These are phyloP conservation scores for Fonsecaea erecta DNA, from an alignment of 2,329 filamentous ascomycete species.

Conservation along the genomic window DNA sequence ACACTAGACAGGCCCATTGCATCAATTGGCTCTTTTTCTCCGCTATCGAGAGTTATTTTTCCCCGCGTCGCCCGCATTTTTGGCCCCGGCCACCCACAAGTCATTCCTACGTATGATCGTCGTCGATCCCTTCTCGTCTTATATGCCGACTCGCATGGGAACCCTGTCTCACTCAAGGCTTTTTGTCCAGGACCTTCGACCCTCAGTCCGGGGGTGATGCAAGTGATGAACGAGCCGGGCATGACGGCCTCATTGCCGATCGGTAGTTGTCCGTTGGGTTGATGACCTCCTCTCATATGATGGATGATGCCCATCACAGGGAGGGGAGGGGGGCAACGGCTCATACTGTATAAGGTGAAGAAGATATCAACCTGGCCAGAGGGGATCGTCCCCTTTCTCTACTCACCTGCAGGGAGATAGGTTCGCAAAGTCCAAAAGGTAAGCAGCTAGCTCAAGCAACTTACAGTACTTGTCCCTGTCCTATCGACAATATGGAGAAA, in stretches of 20 bases:
- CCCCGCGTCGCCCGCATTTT: not conserved
- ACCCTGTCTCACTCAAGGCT: not conserved
- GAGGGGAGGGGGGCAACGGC: not conserved
- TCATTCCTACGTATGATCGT: not conserved
- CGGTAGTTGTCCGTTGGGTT: constrained; percentile 4
- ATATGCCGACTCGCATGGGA: constrained; percentile 1
- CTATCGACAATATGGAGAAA: constrained; percentile 16
- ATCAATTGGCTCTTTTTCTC: not conserved
- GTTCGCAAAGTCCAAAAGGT: not conserved
- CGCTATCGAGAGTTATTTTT: not conserved
- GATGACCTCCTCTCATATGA: too few relatives aligned
- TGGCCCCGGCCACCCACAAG: not conserved
- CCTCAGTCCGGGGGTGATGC: not conserved
- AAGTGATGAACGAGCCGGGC: constrained; percentile 10
- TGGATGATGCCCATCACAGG: too few relatives aligned
- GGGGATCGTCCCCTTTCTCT: not conserved
- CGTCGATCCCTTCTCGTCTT: not conserved
- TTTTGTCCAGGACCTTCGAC: not conserved
- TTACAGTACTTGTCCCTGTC: too few relatives aligned
- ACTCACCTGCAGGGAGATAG: not conserved
- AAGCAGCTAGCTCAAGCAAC: not conserved
- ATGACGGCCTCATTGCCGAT: constrained; percentile 16
- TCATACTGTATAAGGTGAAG: not conserved
- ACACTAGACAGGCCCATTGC: not conserved
- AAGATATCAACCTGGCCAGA: not conserved